A percentile compares a stretch with the other conserved stretches of the same genome.
Evolutionary conservation across 495 filamentous ascomycete species (phyloP).

Genomic region (Cudoniella acicularis): DNA sequence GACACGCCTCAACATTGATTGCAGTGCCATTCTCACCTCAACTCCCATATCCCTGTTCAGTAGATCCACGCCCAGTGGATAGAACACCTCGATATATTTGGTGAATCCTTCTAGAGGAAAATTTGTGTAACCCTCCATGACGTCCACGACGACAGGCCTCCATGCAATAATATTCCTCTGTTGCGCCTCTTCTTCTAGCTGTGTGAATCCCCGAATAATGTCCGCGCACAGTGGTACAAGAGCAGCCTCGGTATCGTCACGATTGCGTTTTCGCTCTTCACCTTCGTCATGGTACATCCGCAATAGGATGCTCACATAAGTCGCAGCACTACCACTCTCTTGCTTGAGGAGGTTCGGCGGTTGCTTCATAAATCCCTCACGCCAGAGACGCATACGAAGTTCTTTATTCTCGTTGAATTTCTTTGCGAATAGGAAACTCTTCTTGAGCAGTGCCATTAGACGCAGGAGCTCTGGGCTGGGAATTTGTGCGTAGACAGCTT

Average conservation of each 20-base stretch:
- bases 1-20: slow-evolving; percentile 70
- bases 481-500: slow-evolving; percentile 90
- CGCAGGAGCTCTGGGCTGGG: slow-evolving; percentile 83
- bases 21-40: slow-evolving; percentile 73
- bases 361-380: slow-evolving; percentile 99
- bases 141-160: slow-evolving; percentile 95
- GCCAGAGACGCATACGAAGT: slow-evolving; percentile 87
- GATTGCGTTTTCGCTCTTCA: slow-evolving; percentile 73
- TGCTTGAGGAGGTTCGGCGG: slow-evolving; percentile 98
- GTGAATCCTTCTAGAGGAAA: slow-evolving; percentile 83
- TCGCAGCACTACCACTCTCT: slow-evolving; percentile 85
- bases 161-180: slow-evolving; percentile 94
- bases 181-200: slow-evolving; percentile 89
- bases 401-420: slow-evolving; percentile 98
- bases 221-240: slow-evolving; percentile 92
- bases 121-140: slow-evolving; percentile 89
- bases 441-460: slow-evolving; percentile 89
- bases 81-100: slow-evolving; percentile 76
- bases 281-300: slow-evolving; percentile 93
- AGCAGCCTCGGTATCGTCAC: slow-evolving; percentile 79
- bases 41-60: slow-evolving; percentile 72
- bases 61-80: slow-evolving; percentile 81
- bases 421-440: slow-evolving; percentile 91
- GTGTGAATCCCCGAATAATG: slow-evolving; percentile 78
- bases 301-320: slow-evolving; percentile 90